Evolutionary conservation across 2,329 filamentous ascomycete genomes (phyloP).

Genomic region (Allantophomopsis cytisporea): DNA sequence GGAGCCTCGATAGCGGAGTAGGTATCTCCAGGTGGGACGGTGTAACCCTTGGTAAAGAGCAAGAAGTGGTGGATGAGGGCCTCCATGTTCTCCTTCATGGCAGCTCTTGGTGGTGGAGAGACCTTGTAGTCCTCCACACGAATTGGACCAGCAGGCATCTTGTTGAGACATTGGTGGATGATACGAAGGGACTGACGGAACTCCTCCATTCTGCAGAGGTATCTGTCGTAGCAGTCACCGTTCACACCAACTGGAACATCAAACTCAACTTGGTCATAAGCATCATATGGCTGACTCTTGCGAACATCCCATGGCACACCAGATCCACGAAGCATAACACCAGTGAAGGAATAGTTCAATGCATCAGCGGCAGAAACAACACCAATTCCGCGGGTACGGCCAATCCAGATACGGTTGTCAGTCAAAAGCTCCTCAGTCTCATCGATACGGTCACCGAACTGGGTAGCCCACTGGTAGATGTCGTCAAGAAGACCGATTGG

Average conservation of each 20-base stretch:
- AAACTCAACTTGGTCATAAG: slow-evolving; percentile 95
- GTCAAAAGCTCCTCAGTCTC: slow-evolving; percentile 98
- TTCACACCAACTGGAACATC: slow-evolving; percentile 94
- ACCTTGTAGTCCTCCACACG: slow-evolving; percentile 99
- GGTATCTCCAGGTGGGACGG: slow-evolving; percentile 92
- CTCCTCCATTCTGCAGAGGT: slow-evolving; percentile 98
- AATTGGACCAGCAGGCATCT: slow-evolving; percentile 92
- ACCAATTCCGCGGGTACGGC: slow-evolving; percentile 80
- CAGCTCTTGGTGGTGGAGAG: slow-evolving; percentile 82
- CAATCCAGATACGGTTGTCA: slow-evolving; percentile 98
- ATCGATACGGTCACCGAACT: slow-evolving; percentile 96
- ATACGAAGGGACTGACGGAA: slow-evolving; percentile 97
- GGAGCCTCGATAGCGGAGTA: slow-evolving; percentile 98
- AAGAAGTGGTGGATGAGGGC: slow-evolving; percentile 98
- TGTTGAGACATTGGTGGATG: slow-evolving; percentile 97
- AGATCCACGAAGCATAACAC: slow-evolving; percentile 95
- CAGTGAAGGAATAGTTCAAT: slow-evolving; percentile 93
- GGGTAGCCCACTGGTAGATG: slow-evolving; percentile 99
- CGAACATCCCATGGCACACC: slow-evolving; percentile 94
- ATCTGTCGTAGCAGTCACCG: slow-evolving; percentile 98
- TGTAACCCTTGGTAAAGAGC: slow-evolving; percentile 96
- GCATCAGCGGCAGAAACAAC: slow-evolving; percentile 86
- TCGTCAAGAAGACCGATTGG: slow-evolving; percentile 90
- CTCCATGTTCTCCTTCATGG: slow-evolving; percentile 99
- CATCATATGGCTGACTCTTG: slow-evolving; percentile 94